Evolutionary conservation across 768 basidiomycete species (phyloP).

Genomic region (Pisolithus marmoratus): DNA sequence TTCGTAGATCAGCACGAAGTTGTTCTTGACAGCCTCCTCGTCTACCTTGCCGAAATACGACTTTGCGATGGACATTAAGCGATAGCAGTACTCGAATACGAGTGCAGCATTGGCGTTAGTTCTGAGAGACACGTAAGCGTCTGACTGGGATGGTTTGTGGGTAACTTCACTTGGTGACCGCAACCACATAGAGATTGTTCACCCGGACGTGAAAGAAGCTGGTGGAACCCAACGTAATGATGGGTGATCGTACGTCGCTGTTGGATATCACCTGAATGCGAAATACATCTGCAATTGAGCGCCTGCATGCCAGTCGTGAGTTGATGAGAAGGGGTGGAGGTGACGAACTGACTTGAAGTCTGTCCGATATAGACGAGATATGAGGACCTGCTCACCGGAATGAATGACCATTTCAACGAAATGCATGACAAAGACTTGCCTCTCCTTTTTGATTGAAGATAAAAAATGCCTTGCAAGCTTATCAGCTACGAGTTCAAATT

Average conservation of each 20-base stretch:
- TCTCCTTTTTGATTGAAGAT: constrained; percentile 99
- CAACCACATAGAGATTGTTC: constrained; percentile 93
- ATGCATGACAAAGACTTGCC: constrained; percentile 41
- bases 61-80: constrained; percentile 90
- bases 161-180: constrained; percentile 83
- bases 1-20: constrained; percentile 98
- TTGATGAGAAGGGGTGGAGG: constrained; percentile 4
- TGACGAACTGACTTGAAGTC: constrained; percentile 80
- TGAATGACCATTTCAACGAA: constrained; percentile 2
- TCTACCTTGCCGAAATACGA: constrained; percentile 98
- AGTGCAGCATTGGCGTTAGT: constrained; percentile 97
- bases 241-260: constrained; percentile 93
- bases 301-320: constrained; percentile 40
- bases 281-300: constrained; percentile 96
- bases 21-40: constrained; percentile 97
- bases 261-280: constrained; percentile 98
- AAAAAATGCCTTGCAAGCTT: constrained; percentile 80
- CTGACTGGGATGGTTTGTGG: neutral
- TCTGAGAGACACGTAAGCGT: constrained; percentile 35
- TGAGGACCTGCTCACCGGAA: constrained; percentile 63
- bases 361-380: constrained; percentile 91
- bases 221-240: constrained; percentile 95
- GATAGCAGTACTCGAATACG: constrained; percentile 96
- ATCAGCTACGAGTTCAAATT: constrained; percentile 1
- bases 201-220: constrained; percentile 98